These are phyloP conservation scores for Ophidiomyces ophidiicola DNA, from an alignment of 2,329 filamentous ascomycete species.

Conservation along the genomic window DNA sequence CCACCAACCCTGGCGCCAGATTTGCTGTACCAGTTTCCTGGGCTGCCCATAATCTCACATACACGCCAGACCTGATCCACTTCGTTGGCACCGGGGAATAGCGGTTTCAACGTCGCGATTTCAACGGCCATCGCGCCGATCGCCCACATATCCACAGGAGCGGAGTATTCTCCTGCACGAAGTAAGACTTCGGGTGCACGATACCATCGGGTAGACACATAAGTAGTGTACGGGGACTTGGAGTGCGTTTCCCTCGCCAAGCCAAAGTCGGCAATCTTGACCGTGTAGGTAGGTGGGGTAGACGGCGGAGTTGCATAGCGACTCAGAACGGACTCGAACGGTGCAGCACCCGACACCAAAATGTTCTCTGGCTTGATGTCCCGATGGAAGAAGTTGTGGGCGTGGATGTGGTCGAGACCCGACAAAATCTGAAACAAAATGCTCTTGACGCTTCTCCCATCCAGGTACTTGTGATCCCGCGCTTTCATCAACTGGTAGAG, in stretches of 20 bases:
- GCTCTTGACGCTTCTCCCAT: slow-evolving; percentile 87
- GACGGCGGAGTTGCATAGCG: slow-evolving; percentile 94
- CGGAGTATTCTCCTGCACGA: slow-evolving; percentile 89
- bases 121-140: slow-evolving; percentile 98
- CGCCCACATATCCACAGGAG: slow-evolving; percentile 96
- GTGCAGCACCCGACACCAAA: slow-evolving; percentile 78
- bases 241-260: slow-evolving; percentile 95
- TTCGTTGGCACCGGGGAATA: slow-evolving; percentile 96
- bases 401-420: slow-evolving; percentile 92
- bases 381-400: slow-evolving; percentile 94
- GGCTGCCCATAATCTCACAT: slow-evolving; percentile 98
- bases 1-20: slow-evolving; percentile 74
- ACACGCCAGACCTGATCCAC: slow-evolving; percentile 98
- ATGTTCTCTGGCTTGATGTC: slow-evolving; percentile 99
- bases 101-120: slow-evolving; percentile 85
- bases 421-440: slow-evolving; percentile 95
- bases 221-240: slow-evolving; percentile 91
- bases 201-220: slow-evolving; percentile 96
- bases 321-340: slow-evolving; percentile 78
- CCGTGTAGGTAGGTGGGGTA: slow-evolving; percentile 83
- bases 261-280: slow-evolving; percentile 98
- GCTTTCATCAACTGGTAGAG: slow-evolving; percentile 98
- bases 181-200: slow-evolving; percentile 85
- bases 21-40: slow-evolving; percentile 92
- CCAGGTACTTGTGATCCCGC: slow-evolving; percentile 84